These are phyloP conservation scores for Rehmannia glutinosa DNA, from an alignment of 257 asterid genomes.

Conservation along the genomic window DNA sequence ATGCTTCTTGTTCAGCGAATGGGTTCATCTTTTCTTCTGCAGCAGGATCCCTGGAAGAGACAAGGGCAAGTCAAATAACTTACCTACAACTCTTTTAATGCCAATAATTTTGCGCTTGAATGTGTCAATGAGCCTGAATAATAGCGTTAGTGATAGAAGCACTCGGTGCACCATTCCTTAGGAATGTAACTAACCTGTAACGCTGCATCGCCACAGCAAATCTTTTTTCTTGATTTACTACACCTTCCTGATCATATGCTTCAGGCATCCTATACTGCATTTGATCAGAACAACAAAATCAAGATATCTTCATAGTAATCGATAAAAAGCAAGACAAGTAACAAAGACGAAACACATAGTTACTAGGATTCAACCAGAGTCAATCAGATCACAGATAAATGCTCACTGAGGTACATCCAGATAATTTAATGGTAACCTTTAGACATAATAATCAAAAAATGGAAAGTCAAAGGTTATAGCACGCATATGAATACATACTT, in stretches of 20 bases:
- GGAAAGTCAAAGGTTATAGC: neutral
- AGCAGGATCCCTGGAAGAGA: slow-evolving; percentile 53
- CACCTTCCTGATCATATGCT: slow-evolving; percentile 48
- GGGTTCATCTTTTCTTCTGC: slow-evolving; percentile 95
- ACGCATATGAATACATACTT: neutral
- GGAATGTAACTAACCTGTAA: slow-evolving; percentile 28
- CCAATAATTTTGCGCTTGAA: neutral
- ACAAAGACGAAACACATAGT: neutral
- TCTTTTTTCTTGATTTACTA: slow-evolving; percentile 44
- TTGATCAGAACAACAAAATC: slow-evolving; percentile 1
- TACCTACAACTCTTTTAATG: neutral
- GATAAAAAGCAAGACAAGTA: neutral
- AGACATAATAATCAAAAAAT: slow-evolving; percentile 4
- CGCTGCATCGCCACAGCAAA: slow-evolving; percentile 49
- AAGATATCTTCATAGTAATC: neutral
- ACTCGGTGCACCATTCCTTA: slow-evolving; percentile 1
- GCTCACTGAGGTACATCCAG: slow-evolving; percentile 6
- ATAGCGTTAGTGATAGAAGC: neutral
- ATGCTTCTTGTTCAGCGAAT: slow-evolving; percentile 98
- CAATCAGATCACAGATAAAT: neutral
- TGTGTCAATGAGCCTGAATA: slow-evolving; percentile 3
- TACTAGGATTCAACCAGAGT: slow-evolving; percentile 4
- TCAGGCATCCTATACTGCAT: slow-evolving; percentile 86
- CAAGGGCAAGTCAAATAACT: slow-evolving; percentile 19
- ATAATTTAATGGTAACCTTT: neutral